Conservation (phyloP, 371 early-diverging fungal genomes). For the Rhizopus delemar region DNA sequence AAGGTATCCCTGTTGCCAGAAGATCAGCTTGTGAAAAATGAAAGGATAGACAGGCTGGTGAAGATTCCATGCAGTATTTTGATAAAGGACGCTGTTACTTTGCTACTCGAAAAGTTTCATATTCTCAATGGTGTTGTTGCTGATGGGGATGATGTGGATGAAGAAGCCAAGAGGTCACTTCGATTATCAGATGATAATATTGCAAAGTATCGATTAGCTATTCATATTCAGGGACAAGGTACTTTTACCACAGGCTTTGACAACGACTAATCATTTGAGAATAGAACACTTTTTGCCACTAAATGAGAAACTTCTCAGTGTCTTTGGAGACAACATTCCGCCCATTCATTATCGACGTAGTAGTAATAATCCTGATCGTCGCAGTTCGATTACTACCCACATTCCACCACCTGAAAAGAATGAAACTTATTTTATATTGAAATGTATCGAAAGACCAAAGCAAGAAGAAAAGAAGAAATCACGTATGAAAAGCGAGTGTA, state of each 20-base stretch:
- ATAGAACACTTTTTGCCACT: conserved; percentile 26
- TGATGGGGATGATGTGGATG: conserved; percentile 26
- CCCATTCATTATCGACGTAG: conserved; percentile 38
- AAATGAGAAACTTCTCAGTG: conserved; percentile 30
- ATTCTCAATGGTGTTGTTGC: conserved; percentile 49
- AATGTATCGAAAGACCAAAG: conserved; percentile 16
- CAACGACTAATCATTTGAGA: conserved; percentile 10
- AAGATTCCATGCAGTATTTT: conserved; percentile 34
- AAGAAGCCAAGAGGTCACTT: conserved; percentile 22
- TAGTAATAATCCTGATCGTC: conserved; percentile 40
- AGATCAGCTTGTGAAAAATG: conserved; percentile 24
- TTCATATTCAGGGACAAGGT: conserved; percentile 31
- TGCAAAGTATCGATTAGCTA: conserved; percentile 31
- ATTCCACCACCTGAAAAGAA: conserved; percentile 39
- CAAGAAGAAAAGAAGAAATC: conserved; percentile 2
- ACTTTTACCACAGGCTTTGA: conserved; percentile 18
- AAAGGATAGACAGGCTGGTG: conserved; percentile 44
- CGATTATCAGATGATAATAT: conserved; percentile 33
- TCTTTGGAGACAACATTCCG: conserved; percentile 41
- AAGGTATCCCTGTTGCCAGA: conserved; percentile 39
- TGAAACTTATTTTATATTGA: conserved; percentile 46
- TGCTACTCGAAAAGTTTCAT: conserved; percentile 52
- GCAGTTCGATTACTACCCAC: conserved; percentile 41
- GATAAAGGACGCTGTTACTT: conserved; percentile 36
- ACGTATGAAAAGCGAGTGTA: not conserved